Base-by-base conservation (phyloP, 768 basidiomycete genomes). In the Boletus huronensis region DNA sequence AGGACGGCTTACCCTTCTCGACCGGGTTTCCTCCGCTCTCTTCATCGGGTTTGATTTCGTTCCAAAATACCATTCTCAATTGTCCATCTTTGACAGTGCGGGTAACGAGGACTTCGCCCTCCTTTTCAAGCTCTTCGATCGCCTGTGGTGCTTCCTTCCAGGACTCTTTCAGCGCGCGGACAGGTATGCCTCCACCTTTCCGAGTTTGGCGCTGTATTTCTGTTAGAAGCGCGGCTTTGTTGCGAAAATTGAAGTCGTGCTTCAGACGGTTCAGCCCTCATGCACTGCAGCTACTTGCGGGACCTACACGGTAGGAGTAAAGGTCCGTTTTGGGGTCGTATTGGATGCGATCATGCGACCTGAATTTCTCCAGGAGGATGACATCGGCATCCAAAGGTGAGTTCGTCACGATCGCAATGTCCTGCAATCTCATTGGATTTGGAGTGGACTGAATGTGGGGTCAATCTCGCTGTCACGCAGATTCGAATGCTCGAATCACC, bases 31-130 rank as follows among this genome's bases (percentile, higher is more conserved):
- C 87, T 4, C 87, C 90, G 46, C 73, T 78, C 41, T 89, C 85
- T 58, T 88, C 86, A 26, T 77, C 82, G 1, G 87, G 84, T 64
- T 89, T 88, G 55, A 93, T 81, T 70, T 94, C 91, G 59, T 94
- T 94, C 86, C 87, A 93, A 62, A 92, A 93, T 1, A 92, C 91
- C 83, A 89, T 87, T 48, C 85, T 80, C 65, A 89, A 73, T 60
- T 90, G 86, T 0, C 87, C 87, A 62, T 94, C 91, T 66, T 92
- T 94, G 45, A 81, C 73, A 0, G 90, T 90, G 42, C 93, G 79
- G 17, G 89, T 94, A n/a, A 93, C 88, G 38, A 93, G 78, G 1
- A 93, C 90, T 52, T 93, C 88, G 0, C 91, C 92, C 62, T 90
- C 88, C 64, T 88, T 82, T 68, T 93, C 91, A n/a, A 95, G 77